phyloP scores from a whole-genome alignment of 768 basidiomycete species.

The Tulasnella sp. region DNA sequence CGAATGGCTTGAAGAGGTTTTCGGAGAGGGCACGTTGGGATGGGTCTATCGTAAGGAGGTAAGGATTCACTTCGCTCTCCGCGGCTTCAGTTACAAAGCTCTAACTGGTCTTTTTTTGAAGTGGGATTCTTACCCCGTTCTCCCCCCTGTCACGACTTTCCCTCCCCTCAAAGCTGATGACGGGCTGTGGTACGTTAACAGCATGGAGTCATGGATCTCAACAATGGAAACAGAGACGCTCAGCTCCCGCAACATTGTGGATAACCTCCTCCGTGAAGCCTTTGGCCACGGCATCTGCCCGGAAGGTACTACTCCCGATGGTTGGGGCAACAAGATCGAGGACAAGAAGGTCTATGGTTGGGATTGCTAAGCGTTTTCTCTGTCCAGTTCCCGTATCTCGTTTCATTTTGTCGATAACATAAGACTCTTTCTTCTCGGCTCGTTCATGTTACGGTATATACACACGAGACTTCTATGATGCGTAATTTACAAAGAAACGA shows the following conservation, averaged over 20 bases:
- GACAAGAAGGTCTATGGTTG: constrained; percentile 9
- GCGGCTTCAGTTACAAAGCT: background rate
- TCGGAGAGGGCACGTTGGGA: constrained; percentile 48
- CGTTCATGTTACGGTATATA: background rate
- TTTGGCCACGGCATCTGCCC: constrained; percentile 59
- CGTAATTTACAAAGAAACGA: background rate
- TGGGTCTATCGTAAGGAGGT: constrained; percentile 81
- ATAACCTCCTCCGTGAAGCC: constrained; percentile 61
- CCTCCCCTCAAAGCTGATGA: constrained; percentile 67
- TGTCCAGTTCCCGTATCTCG: background rate
- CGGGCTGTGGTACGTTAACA: constrained; percentile 83
- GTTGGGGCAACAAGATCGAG: background rate
- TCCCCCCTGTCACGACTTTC: constrained; percentile 54
- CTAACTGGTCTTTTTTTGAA: constrained; percentile 23
- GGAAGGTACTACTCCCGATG: background rate
- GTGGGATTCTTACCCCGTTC: constrained; percentile 74
- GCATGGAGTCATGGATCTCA: constrained; percentile 84
- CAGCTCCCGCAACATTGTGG: constrained; percentile 71
- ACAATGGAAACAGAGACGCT: constrained; percentile 94
- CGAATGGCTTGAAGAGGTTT: constrained; percentile 55
- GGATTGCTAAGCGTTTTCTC: background rate
- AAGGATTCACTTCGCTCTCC: constrained; percentile 6
- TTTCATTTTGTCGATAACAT: background rate
- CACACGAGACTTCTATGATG: background rate
- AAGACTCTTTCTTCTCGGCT: background rate